A percentile compares a stretch with the other conserved stretches of the same genome.
Conservation (phyloP, 108 stramenopile genomes). For the Cylindrotheca fusiformis region DNA sequence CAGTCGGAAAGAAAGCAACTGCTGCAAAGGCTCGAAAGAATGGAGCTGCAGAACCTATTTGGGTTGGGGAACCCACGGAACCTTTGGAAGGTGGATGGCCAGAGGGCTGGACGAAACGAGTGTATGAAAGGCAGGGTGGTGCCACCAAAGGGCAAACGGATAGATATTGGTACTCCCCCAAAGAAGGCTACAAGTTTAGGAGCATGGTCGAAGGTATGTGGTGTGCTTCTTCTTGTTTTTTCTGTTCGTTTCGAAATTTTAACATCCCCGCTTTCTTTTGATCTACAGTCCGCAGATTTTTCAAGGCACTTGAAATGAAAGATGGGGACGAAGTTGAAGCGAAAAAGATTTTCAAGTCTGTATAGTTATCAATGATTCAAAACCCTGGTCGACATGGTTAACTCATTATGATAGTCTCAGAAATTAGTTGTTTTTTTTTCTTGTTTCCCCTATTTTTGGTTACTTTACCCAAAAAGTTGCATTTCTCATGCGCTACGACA, state of each 20-base stretch:
- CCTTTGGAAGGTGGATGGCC: conserved; percentile 28
- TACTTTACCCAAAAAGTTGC: too few relatives aligned
- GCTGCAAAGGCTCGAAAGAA: too few relatives aligned
- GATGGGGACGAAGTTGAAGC: conserved; percentile 30
- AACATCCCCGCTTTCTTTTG: too few relatives aligned
- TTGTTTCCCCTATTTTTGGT: too few relatives aligned
- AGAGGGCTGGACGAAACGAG: conserved; percentile 41
- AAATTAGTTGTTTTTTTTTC: too few relatives aligned
- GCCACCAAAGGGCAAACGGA: conserved; percentile 40
- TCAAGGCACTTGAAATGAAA: conserved; percentile 13
- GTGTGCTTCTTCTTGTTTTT: conserved; percentile 23
- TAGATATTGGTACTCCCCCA: conserved; percentile 53
- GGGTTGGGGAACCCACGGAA: neutral
- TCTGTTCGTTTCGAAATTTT: neutral
- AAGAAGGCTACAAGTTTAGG: conserved; percentile 29
- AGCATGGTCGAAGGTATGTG: conserved; percentile 25
- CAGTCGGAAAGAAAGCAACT: too few relatives aligned
- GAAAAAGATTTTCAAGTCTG: conserved; percentile 12
- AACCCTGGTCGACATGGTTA: neutral
- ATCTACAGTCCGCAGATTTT: conserved; percentile 10
- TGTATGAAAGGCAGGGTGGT: conserved; percentile 37
- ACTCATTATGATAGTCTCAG: conserved; percentile 3
- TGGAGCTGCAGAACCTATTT: too few relatives aligned
- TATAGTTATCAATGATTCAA: neutral
- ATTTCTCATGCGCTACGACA: too few relatives aligned